Evolutionary conservation across 768 basidiomycete species (phyloP).

Genomic region (Coprinopsis sp.): DNA sequence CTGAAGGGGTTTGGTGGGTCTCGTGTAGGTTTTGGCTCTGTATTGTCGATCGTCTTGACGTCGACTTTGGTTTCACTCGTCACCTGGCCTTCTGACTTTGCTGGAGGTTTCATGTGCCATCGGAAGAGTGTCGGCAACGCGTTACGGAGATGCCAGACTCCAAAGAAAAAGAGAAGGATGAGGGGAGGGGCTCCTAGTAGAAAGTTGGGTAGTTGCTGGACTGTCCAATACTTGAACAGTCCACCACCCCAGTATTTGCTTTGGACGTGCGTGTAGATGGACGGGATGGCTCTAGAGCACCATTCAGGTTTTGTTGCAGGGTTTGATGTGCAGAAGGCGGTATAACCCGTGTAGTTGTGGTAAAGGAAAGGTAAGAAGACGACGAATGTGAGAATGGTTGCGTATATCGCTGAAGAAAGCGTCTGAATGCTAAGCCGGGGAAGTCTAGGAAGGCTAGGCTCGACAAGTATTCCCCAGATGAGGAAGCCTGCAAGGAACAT

Average conservation of each 20-base stretch:
- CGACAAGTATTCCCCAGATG: constrained; percentile 61
- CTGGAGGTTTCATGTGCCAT: background rate
- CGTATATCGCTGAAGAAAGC: constrained; percentile 29
- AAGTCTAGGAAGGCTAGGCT: constrained; percentile 7
- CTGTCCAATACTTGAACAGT: constrained; percentile 82
- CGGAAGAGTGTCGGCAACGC: background rate
- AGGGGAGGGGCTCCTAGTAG: constrained; percentile 73
- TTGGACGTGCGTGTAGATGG: constrained; percentile 82
- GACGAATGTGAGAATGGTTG: constrained; percentile 33
- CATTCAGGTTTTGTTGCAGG: constrained; percentile 34
- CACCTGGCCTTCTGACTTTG: background rate
- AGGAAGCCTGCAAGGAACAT: constrained; percentile 74
- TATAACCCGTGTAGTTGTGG: constrained; percentile 68
- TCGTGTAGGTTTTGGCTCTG: too few species aligned
- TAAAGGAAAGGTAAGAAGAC: constrained; percentile 62
- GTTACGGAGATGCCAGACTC: constrained; percentile 15
- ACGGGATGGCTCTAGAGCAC: constrained; percentile 61
- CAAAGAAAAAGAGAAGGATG: constrained; percentile 41
- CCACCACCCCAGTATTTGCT: constrained; percentile 83
- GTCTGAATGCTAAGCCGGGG: constrained; percentile 2
- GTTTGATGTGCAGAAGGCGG: constrained; percentile 50
- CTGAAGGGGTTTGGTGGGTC: constrained; percentile 8
- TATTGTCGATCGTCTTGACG: background rate
- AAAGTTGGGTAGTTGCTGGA: constrained; percentile 84
- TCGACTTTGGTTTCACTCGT: too few species aligned